Evolutionary conservation across 2,329 filamentous ascomycete genomes (phyloP), one percentile per base, ranked within the genome.

Genomic region (Fusarium sp.): DNA sequence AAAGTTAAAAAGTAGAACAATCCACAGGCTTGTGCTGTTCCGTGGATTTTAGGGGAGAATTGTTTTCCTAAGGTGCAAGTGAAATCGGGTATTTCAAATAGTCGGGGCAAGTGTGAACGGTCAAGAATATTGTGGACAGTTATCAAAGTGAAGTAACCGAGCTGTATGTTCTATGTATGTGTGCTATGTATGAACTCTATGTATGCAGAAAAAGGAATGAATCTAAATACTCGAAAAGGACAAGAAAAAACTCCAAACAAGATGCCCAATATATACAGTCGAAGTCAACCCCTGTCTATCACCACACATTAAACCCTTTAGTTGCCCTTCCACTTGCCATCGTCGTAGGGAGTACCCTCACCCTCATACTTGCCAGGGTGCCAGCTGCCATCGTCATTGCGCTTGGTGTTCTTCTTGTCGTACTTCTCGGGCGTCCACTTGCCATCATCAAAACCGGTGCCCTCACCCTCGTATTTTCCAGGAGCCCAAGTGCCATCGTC

Each of bases 401-500:
- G n/a, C 30, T 56, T 34, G 11, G 50, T 43, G 2, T 62, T 62
- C n/a, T 37, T 27, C 45, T 37, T 43, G 6, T 52, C 59, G n/a
- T 50, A 50, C 32, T 60, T 45, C 35, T 60, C 57, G 2, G 57
- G 37, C 25, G 37, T 61, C 59, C 60, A 67, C 50, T 68, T 68
- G 8, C 66, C 66, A 43, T 68, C 60, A 9, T 68, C 41, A 4
- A 27, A 41, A 5, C 5, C 8, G 23, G 66, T 68, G 8, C 34
- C 60, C 9, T 45, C 56, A 14, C 67, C 62, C 57, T 69, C 67
- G 16, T 63, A 67, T 32, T 66, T 66, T 7, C 63, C 63, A 20
- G 39, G 39, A 10, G 34, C 11, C 66, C 71, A 73, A 9, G 45
- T 57, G 16, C 74, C 72, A 43, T 76, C 74, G 11, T 76, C 74